phyloP scores from a whole-genome alignment of 2,329 filamentous ascomycete genomes.

The Acrocalymma vagum region DNA sequence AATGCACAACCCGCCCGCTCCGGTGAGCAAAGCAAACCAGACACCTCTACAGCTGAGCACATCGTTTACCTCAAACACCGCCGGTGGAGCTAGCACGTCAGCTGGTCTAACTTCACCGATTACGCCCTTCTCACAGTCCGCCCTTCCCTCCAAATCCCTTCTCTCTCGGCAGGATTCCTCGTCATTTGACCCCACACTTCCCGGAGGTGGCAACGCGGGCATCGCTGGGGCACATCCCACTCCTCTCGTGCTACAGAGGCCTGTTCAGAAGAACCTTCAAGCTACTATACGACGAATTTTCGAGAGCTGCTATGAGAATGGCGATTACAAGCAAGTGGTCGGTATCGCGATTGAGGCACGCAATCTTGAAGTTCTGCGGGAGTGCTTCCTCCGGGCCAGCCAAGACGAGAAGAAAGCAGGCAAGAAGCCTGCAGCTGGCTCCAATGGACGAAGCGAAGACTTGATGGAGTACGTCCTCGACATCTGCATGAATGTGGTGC shows the following conservation, averaged over 20 bases:
- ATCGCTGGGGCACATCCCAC: slow-evolving; percentile 63
- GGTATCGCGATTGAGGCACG: slow-evolving; percentile 96
- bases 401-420: slow-evolving; percentile 78
- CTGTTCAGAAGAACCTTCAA: slow-evolving; percentile 82
- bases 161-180: slow-evolving; percentile 81
- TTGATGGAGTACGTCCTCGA: slow-evolving; percentile 95
- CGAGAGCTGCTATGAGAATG: slow-evolving; percentile 84
- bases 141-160: slow-evolving; percentile 90
- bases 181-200: slow-evolving; percentile 65
- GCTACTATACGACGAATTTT: slow-evolving; percentile 88
- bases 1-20: slow-evolving; percentile 62
- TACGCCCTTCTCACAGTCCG: slow-evolving; percentile 94
- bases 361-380: slow-evolving; percentile 85
- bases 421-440: slow-evolving; percentile 64
- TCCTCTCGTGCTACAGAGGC: slow-evolving; percentile 73
- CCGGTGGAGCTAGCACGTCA: slow-evolving; percentile 72
- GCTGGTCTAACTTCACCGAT: slow-evolving; percentile 82
- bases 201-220: slow-evolving; percentile 64
- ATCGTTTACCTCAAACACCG: slow-evolving; percentile 74
- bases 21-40: slow-evolving; percentile 57
- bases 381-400: slow-evolving; percentile 88
- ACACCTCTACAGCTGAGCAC: slow-evolving; percentile 76
- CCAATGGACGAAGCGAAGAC: slow-evolving; percentile 77
- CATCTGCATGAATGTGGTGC: slow-evolving; percentile 97
- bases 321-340: slow-evolving; percentile 92